Percentiles rank a stretch among this genome's conserved stretches.
Conservation (phyloP, 306 rosid genomes). For the Acacia confusa region DNA sequence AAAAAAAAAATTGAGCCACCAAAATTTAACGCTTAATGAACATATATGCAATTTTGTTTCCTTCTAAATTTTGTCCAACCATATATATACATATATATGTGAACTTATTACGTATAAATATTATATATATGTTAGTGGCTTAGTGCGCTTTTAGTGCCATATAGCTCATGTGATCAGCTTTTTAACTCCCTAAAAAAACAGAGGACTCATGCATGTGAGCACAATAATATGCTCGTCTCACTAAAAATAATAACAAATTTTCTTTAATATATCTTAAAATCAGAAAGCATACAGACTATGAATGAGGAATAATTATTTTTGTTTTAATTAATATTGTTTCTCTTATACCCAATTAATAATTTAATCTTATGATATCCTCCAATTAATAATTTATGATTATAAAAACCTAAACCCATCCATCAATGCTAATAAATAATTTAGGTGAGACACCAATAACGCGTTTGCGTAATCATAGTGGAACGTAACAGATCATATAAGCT, state of each 20-base stretch:
- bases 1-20: too few species aligned
- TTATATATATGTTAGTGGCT: not conserved
- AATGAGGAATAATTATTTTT: not conserved
- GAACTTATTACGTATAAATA: too few species aligned
- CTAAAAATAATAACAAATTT: not conserved
- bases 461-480: not conserved
- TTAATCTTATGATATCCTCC: not conserved
- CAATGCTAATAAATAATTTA: not conserved
- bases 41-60: too few species aligned
- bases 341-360: not conserved
- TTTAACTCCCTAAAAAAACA: not conserved
- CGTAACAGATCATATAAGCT: conserved; percentile 19
- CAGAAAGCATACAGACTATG: not conserved
- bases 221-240: not conserved
- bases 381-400: not conserved
- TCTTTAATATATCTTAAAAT: not conserved
- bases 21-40: too few species aligned
- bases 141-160: not conserved
- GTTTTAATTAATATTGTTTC: not conserved
- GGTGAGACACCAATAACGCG: conserved; percentile 37
- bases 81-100: too few species aligned
- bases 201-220: conserved; percentile 21
- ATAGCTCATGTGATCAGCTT: not conserved
- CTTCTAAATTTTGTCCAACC: too few species aligned
- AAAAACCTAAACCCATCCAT: not conserved